A percentile compares a stretch with the other conserved stretches of the same genome.
phyloP scores from a whole-genome alignment of 371 early-diverging fungal genomes.

The Umbelopsis sp. region DNA sequence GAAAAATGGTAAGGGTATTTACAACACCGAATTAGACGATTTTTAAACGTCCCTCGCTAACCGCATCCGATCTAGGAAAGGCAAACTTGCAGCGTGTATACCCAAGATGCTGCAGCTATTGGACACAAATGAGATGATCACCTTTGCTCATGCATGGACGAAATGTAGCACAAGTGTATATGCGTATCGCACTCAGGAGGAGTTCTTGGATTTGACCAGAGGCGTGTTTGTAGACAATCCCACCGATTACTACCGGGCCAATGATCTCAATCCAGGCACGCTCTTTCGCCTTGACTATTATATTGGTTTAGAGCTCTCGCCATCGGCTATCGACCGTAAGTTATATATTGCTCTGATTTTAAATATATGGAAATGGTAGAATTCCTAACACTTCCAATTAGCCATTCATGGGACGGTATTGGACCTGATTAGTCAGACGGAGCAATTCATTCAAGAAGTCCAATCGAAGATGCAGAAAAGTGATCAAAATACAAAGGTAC shows the following conservation, averaged over 20 bases:
- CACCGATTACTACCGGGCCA: not conserved
- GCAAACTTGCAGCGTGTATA: constrained; percentile 37
- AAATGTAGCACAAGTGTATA: not conserved
- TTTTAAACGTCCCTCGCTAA: too few relatives aligned
- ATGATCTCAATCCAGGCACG: constrained; percentile 31
- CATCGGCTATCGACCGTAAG: not conserved
- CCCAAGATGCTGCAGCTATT: constrained; percentile 33
- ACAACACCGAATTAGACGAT: too few relatives aligned
- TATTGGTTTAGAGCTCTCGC: constrained; percentile 29
- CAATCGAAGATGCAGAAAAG: not conserved
- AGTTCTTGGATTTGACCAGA: constrained; percentile 25
- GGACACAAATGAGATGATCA: constrained; percentile 24
- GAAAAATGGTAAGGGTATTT: constrained; percentile 38
- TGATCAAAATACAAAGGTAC: not conserved
- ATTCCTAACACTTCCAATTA: not conserved
- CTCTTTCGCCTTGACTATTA: constrained; percentile 32
- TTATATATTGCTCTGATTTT: too few relatives aligned
- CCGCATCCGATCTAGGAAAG: constrained; percentile 25
- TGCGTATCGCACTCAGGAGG: constrained; percentile 28
- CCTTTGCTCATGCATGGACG: constrained; percentile 32
- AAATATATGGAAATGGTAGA: too few relatives aligned
- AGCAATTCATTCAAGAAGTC: not conserved
- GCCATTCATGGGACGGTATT: not conserved
- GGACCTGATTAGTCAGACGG: not conserved
- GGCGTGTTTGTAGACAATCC: constrained; percentile 22